Evolutionary conservation across 78 protist genomes (phyloP).

Genomic region (Emiliania huxleyi): DNA sequence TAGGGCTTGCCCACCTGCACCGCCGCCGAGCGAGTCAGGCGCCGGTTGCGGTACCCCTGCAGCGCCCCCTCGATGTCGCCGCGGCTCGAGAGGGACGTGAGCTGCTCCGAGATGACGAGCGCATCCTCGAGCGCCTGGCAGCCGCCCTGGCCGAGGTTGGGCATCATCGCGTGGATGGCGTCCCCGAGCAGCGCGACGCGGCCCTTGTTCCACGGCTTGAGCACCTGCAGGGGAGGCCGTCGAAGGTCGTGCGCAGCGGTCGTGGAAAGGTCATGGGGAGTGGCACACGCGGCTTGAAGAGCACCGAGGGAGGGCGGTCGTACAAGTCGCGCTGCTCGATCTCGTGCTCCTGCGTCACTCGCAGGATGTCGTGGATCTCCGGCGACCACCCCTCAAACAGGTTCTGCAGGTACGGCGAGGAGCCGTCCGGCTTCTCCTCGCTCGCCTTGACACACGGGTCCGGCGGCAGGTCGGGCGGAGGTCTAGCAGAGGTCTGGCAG

Average conservation of each 20-base stretch:
- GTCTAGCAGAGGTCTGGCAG: too few relatives aligned
- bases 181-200: not conserved
- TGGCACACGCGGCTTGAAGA: too few relatives aligned
- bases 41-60: too few relatives aligned
- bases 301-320: constrained; percentile 1
- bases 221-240: too few relatives aligned
- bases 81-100: not conserved
- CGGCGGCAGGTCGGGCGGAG: too few relatives aligned
- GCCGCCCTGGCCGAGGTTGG: constrained; percentile 11
- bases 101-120: not conserved
- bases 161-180: constrained; percentile 25
- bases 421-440: not conserved
- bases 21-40: too few relatives aligned
- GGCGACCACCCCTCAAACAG: not conserved
- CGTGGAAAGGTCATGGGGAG: too few relatives aligned
- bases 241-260: too few relatives aligned
- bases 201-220: not conserved
- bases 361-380: not conserved
- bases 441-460: too few relatives aligned
- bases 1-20: too few relatives aligned
- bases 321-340: constrained; percentile 15
- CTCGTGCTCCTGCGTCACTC: not conserved
- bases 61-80: too few relatives aligned
- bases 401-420: not conserved
- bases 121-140: constrained; percentile 15